Evolutionary conservation across 805 yeast genomes (phyloP), one percentile per base, ranked within the genome.

Genomic region (Jamesozyma rosinii): DNA sequence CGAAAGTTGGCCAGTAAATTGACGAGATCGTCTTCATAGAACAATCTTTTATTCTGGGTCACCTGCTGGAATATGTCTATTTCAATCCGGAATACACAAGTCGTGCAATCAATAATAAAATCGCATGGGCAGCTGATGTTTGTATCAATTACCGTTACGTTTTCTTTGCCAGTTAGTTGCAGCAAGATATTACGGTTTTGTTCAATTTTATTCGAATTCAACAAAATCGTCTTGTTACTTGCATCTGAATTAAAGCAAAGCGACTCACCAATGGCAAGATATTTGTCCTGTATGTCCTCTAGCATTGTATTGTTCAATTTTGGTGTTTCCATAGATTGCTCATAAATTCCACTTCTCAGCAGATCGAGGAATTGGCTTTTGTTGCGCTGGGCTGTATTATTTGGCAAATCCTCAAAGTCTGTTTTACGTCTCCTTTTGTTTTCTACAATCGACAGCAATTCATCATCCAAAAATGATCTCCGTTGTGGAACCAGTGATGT

Each of bases 381-480:
- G 9, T 11, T 8, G 10, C 17, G n/a, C 9, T 32, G 20, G 4
- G 17, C 4, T 15, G 15, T 32, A 4, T 4, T 22, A 6, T 22
- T 22, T 21, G n/a, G 18, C 35, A 5, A 14, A 14, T 31, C 6
- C 5, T 13, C 34, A 14, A 21, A 24, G 6, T 11, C 29, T 8
- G 29, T 24, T 35, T 18, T 26, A 22, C 14, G 30, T 33, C 34
- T 38, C 26, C n/a, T 26, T 39, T 47, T 38, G 32, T 39, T 43
- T 39, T 46, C 46, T 13, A 36, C 36, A 5, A 54, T 38, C 11
- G 51, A 43, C 27, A 24, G 20, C n/a, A 55, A 38, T 5, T 53
- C 59, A 5, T 46, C 50, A 37, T 58, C 59, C 9, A 55, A 41
- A 32, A 50, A 49, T 1, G 60, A 54, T 36, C 58, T 44, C 21